Base-by-base conservation (phyloP, 129 eudicot species). In the Lonicera japonica region DNA sequence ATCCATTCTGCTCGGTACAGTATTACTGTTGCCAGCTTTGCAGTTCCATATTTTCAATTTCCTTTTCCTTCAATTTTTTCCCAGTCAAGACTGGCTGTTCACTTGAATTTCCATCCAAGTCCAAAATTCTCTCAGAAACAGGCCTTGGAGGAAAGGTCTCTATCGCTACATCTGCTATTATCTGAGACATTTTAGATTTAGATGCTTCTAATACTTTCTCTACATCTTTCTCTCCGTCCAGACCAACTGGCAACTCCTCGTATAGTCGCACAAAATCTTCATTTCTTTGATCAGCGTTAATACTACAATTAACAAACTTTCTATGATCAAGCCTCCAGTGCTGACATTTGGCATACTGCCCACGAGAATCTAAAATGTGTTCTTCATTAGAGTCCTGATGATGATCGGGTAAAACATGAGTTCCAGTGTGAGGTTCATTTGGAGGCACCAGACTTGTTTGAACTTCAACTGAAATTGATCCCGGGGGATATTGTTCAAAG, bases 131-230 rank as follows among this genome's bases (percentile, higher is more conserved):
- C 56, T 56, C 60, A 56, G 70, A 58, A 69, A 77, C 68, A 46
- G 90, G 87, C 65, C 85, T 66, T 63, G 80, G 52, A 10, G 95
- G 97, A 75, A 91, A 87, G 40, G 87, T 77, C 78, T 91, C 97
- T 61, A 84, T 88, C 62, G 72, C 73, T 39, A 82, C 22, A 56
- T 80, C 72, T 34, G 75, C 63, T 17, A 67, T 74, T 19, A 66
- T 11, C 57, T 13, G 69, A 21, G 57, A 59, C n/a, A 41, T 60
- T 25, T 57, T 56, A 39, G 62, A 54, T 55, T 70, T 54, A 39
- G 61, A 36, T 34, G 58, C 69, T 56, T 71, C 82, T 5, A 63
- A 29, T 60, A 73, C 62, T 65, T 61, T 64, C 40, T 43, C 58
- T 53, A 67, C 76, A 63, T 34, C 68, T 19, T 71, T 71, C 17